Evolutionary conservation across 345 rosid species (phyloP).

Genomic region (Camelina neglecta): DNA sequence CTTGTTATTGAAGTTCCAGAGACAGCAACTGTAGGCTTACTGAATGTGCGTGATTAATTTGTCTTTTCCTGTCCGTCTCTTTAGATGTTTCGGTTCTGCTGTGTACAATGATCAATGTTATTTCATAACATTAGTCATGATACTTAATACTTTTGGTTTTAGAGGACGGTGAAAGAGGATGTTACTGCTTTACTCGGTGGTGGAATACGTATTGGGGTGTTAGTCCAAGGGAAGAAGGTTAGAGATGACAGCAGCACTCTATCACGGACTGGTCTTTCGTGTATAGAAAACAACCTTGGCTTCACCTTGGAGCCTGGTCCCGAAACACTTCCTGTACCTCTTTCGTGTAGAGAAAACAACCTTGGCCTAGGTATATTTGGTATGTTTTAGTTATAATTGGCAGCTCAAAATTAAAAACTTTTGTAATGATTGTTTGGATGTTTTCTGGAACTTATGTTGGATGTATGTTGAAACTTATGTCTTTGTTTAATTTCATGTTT

Average conservation of each 20-base stretch:
- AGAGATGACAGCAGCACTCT: conserved; percentile 83
- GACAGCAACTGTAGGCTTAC: conserved; percentile 77
- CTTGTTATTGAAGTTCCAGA: conserved; percentile 87
- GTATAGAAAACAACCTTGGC: conserved; percentile 67
- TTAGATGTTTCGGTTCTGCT: too few species aligned
- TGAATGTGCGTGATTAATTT: conserved; percentile 64
- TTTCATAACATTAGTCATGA: conserved; percentile 11
- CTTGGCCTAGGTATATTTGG: too few species aligned
- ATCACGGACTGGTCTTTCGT: conserved; percentile 74
- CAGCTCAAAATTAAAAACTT: too few species aligned
- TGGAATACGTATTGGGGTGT: conserved; percentile 75
- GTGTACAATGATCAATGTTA: conserved; percentile 16
- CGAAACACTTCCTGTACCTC: conserved; percentile 45
- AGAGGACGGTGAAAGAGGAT: conserved; percentile 87
- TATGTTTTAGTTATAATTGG: too few species aligned
- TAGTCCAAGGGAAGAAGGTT: conserved; percentile 88
- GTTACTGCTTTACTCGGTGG: conserved; percentile 78
- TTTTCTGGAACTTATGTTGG: too few species aligned
- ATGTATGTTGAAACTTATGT: too few species aligned
- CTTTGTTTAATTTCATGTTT: too few species aligned
- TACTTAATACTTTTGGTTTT: conserved; percentile 30
- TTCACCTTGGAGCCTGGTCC: conserved; percentile 79
- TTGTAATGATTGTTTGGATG: too few species aligned
- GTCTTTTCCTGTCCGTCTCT: too few species aligned
- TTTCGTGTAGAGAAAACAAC: conserved; percentile 16